These are phyloP conservation scores for Taphrina sp. DNA, from an alignment of 1,139 yeast genomes.

Conservation along the genomic window DNA sequence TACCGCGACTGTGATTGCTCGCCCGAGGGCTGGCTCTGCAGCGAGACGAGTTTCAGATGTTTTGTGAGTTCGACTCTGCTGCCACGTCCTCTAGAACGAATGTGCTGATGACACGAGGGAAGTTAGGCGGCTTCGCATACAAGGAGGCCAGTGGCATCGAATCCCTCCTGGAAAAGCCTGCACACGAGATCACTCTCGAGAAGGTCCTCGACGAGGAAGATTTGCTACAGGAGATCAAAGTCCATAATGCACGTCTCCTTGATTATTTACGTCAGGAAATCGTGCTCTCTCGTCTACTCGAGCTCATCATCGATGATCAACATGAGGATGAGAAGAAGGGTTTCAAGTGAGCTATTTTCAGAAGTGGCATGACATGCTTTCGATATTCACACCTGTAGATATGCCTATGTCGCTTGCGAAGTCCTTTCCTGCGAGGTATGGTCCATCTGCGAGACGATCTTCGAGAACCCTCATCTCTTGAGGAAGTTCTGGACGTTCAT, in stretches of 20 bases:
- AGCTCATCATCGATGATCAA: slow-evolving; percentile 55
- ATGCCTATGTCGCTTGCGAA: slow-evolving; percentile 88
- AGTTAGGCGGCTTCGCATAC: slow-evolving; percentile 24
- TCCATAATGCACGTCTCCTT: slow-evolving; percentile 76
- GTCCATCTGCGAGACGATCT: slow-evolving; percentile 88
- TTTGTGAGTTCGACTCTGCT: no score
- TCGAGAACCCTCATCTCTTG: slow-evolving; percentile 68
- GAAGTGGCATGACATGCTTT: no score
- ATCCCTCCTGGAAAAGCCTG: slow-evolving; percentile 61
- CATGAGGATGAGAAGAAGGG: slow-evolving; percentile 44
- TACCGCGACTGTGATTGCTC: no score
- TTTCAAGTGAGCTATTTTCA: slow-evolving; percentile 45
- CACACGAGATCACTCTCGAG: slow-evolving; percentile 51
- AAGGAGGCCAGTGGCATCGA: slow-evolving; percentile 48
- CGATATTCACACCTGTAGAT: no score
- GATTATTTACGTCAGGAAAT: slow-evolving; percentile 77
- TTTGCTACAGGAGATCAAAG: slow-evolving; percentile 74
- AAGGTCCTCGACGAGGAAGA: slow-evolving; percentile 84
- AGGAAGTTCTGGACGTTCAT: slow-evolving; percentile 76
- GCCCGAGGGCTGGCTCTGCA: no score
- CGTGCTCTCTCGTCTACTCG: slow-evolving; percentile 63
- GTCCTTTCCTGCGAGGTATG: slow-evolving; percentile 88
- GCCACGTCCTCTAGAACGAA: no score
- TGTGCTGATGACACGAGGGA: slow-evolving; percentile 6
- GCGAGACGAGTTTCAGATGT: no score